These are phyloP conservation scores for Rhizopogon salebrosus DNA, from an alignment of 768 basidiomycete genomes.

Conservation along the genomic window DNA sequence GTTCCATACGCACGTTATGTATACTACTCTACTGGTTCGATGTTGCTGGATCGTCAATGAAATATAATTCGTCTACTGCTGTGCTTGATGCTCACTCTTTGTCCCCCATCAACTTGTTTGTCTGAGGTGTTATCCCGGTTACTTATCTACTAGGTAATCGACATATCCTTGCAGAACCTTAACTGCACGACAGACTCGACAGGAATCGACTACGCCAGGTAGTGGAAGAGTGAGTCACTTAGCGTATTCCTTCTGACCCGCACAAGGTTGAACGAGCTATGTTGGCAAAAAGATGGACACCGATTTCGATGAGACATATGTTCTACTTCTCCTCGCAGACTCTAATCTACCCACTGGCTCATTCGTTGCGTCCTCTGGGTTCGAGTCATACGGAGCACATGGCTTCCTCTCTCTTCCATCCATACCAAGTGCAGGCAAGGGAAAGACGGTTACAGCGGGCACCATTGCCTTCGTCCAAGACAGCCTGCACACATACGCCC, in stretches of 20 bases:
- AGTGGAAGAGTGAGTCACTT: neutral
- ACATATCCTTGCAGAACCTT: neutral
- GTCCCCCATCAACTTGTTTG: constrained; percentile 11
- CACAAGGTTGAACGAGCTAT: no score
- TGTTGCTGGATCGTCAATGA: constrained; percentile 12
- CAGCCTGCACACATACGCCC: constrained; percentile 74
- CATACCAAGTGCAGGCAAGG: constrained; percentile 5
- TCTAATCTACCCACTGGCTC: constrained; percentile 96
- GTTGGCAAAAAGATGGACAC: constrained; percentile 17
- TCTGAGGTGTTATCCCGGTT: no score
- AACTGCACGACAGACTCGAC: neutral
- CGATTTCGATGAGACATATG: constrained; percentile 52
- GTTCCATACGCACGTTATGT: constrained; percentile 6
- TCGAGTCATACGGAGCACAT: constrained; percentile 87
- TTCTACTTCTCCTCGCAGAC: constrained; percentile 79
- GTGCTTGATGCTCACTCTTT: constrained; percentile 1
- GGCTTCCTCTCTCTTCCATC: constrained; percentile 51
- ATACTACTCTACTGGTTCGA: constrained; percentile 8
- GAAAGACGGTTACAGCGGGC: constrained; percentile 17
- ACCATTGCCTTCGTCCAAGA: constrained; percentile 62
- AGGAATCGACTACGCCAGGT: neutral
- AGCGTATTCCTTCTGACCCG: neutral
- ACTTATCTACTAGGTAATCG: no score
- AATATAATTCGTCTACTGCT: neutral
- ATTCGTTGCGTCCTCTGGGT: constrained; percentile 90